Conservation (phyloP, 805 yeast species). For the Yarrowia hollandica region DNA sequence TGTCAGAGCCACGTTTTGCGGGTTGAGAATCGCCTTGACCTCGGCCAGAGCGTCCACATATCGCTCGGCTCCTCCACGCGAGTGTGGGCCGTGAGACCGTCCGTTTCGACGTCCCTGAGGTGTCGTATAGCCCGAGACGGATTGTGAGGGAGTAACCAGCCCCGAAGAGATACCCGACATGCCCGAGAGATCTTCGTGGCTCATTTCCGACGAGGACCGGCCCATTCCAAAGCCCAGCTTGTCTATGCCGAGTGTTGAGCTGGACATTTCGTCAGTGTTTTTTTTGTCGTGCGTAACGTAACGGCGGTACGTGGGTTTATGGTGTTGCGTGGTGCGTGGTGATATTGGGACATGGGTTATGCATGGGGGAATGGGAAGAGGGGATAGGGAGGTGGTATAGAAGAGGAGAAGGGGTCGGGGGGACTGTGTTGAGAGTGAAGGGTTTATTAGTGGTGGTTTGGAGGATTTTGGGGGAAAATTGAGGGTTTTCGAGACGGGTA, state of each 20-base stretch:
- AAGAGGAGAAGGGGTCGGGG: too few relatives aligned
- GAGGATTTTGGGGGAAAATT: too few relatives aligned
- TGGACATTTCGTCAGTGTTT: too few relatives aligned
- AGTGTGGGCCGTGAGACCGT: not conserved
- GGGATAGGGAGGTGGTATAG: too few relatives aligned
- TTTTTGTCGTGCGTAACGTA: too few relatives aligned
- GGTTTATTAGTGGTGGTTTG: too few relatives aligned
- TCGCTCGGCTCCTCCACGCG: not conserved
- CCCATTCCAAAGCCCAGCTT: constrained; percentile 11
- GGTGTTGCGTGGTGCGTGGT: too few relatives aligned
- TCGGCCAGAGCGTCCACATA: constrained; percentile 20
- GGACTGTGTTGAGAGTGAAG: too few relatives aligned
- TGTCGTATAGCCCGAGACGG: constrained; percentile 8
- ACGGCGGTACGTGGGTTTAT: too few relatives aligned
- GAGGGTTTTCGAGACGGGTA: too few relatives aligned
- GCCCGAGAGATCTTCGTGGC: constrained; percentile 10
- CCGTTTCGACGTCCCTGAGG: constrained; percentile 22
- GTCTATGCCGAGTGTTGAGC: constrained; percentile 5
- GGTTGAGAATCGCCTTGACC: constrained; percentile 20
- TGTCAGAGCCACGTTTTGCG: not conserved
- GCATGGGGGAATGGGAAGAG: too few relatives aligned
- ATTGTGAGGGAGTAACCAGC: constrained; percentile 3
- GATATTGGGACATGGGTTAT: too few relatives aligned
- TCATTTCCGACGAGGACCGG: constrained; percentile 17
- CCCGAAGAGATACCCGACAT: constrained; percentile 4